Percentiles rank a stretch among this genome's conserved stretches.
These are phyloP conservation scores for Zychaea mexicana DNA, from an alignment of 371 early-diverging fungal species.

Conservation along the genomic window DNA sequence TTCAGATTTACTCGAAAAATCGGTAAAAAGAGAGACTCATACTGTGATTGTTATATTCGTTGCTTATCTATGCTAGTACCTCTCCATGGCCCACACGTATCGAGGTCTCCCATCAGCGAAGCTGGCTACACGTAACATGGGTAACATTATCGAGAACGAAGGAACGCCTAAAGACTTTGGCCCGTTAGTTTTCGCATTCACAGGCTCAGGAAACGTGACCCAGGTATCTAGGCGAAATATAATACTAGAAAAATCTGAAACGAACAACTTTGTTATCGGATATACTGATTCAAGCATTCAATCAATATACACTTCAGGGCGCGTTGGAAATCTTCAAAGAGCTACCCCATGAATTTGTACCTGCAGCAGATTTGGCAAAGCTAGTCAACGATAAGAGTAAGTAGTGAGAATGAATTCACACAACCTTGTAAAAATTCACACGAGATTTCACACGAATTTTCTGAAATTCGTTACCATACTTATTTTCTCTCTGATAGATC, in stretches of 20 bases:
- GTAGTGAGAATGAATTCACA: constrained; percentile 2
- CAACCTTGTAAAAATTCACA: not conserved
- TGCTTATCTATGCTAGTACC: constrained; percentile 46
- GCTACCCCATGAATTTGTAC: constrained; percentile 91
- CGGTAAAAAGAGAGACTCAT: too few species aligned
- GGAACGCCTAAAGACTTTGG: constrained; percentile 89
- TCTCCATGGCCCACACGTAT: constrained; percentile 90
- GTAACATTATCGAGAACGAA: constrained; percentile 79
- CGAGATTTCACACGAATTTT: not conserved
- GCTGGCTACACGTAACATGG: constrained; percentile 73
- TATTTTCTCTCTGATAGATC: constrained; percentile 36
- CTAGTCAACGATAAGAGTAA: constrained; percentile 70
- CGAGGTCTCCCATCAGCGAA: constrained; percentile 79
- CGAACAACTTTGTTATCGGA: too few species aligned
- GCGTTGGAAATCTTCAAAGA: constrained; percentile 89
- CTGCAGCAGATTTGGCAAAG: constrained; percentile 76
- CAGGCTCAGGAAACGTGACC: constrained; percentile 96
- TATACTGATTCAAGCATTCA: not conserved
- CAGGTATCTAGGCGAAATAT: constrained; percentile 63
- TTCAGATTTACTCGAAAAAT: not conserved
- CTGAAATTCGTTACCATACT: not conserved
- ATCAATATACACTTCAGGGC: constrained; percentile 51
- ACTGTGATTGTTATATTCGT: too few species aligned
- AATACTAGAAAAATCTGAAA: too few species aligned
- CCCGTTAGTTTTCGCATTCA: constrained; percentile 90